phyloP scores from a whole-genome alignment of 139 green algal species.

The Coccomyxa sp. region DNA sequence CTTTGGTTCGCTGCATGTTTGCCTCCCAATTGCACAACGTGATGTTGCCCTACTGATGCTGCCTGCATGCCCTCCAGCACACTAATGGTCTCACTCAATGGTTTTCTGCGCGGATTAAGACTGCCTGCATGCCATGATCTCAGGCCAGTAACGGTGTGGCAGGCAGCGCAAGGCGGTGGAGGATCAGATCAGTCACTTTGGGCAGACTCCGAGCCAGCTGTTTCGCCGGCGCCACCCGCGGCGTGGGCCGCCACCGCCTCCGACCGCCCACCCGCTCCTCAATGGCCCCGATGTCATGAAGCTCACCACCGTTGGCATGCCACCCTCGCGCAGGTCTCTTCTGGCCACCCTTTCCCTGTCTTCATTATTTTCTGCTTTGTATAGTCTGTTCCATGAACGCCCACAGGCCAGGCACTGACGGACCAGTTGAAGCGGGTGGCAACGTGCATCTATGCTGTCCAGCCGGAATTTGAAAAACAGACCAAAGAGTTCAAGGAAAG shows the following conservation, averaged over 20 bases:
- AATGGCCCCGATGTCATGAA: conserved; percentile 34
- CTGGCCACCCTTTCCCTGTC: background rate
- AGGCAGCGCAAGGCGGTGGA: conserved; percentile 69
- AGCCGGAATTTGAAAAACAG: no score
- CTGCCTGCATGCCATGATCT: background rate
- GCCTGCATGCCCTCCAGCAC: no score
- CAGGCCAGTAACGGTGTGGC: background rate
- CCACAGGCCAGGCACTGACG: no score
- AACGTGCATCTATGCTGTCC: no score
- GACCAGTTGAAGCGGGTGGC: no score
- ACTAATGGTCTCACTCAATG: no score
- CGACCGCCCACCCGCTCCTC: conserved; percentile 31
- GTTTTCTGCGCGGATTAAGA: no score
- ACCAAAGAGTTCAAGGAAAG: no score
- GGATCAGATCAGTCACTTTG: conserved; percentile 93
- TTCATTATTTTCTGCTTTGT: background rate
- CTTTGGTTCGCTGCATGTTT: no score
- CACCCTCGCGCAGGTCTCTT: conserved; percentile 13
- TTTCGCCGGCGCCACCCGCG: conserved; percentile 46
- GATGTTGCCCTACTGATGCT: no score
- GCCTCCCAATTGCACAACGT: no score
- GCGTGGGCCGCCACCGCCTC: conserved; percentile 27
- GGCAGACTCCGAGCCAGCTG: conserved; percentile 84
- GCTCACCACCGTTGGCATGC: conserved; percentile 20
- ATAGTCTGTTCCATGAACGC: background rate